Evolutionary conservation across 2,329 filamentous ascomycete species (phyloP).

Genomic region (Microsporum canis): DNA sequence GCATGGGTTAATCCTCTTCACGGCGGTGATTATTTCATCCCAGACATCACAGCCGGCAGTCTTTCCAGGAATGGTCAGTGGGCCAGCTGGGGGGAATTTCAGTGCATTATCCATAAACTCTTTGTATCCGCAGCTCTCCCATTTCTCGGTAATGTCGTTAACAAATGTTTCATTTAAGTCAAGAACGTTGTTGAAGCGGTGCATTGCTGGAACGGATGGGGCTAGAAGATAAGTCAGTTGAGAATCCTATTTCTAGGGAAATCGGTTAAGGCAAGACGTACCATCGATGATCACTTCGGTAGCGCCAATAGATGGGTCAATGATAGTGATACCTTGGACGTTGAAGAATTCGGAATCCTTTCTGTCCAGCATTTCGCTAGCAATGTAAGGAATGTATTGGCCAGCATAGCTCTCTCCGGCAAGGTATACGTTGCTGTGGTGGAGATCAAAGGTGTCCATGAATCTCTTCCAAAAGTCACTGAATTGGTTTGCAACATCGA

Average conservation of each 20-base stretch:
- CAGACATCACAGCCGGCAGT: conserved; percentile 47
- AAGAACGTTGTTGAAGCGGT: conserved; percentile 33
- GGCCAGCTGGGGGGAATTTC: conserved; percentile 55
- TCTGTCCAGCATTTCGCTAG: conserved; percentile 57
- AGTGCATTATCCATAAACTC: conserved; percentile 40
- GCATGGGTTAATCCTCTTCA: conserved; percentile 56
- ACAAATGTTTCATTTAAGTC: conserved; percentile 36
- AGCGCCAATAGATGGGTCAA: conserved; percentile 54
- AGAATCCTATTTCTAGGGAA: not conserved
- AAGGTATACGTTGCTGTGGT: conserved; percentile 59
- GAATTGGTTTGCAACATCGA: conserved; percentile 58
- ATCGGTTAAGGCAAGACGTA: not conserved
- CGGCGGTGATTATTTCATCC: conserved; percentile 44
- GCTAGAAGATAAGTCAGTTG: conserved; percentile 15
- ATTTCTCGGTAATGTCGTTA: conserved; percentile 28
- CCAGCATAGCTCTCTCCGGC: conserved; percentile 62
- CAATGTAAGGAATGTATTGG: conserved; percentile 58
- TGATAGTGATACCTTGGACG: conserved; percentile 57
- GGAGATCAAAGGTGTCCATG: conserved; percentile 54
- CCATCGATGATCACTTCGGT: conserved; percentile 1
- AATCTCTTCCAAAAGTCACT: conserved; percentile 71
- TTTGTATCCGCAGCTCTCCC: conserved; percentile 37
- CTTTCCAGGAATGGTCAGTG: conserved; percentile 41
- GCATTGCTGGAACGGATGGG: conserved; percentile 31
- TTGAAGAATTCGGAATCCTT: conserved; percentile 58